Evolutionary conservation across 176 grass and related monocot species (phyloP), one percentile per base, ranked within the genome.

Genomic region (Dactylis glomerata): DNA sequence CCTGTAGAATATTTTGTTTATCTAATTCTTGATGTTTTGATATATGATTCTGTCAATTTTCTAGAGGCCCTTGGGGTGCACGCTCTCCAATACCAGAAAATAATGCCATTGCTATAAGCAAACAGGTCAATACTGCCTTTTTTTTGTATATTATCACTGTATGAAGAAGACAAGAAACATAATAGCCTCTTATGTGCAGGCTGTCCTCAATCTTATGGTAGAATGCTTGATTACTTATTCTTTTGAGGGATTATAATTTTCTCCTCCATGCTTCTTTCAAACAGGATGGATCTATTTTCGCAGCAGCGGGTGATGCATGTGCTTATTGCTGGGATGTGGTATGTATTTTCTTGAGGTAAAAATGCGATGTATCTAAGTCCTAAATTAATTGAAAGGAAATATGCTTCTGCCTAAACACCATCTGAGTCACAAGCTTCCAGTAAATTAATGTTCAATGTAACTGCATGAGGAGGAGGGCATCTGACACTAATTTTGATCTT

Each of bases 251-350:
- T 83, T 50, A 82, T 72, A 38, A 74, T 78, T 41, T 6, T 45
- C 17, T 74, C 17, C 17, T 6, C 62, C 54, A 17, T 23, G 17
- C 16, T 78, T 80, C 37, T 80, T 82, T 33, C 37, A 50, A 87
- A 92, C 83, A 98, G 96, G 91, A 98, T 87, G 91, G 93, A 73
- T 98, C 89, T 66, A 76, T 98, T 90, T 95, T 85, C 44, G 87
- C 91, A 68, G 96, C 96, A 55, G 87, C 93, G 3, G 96, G 91
- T 51, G 96, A 98, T 93, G 89, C 87, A 82, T 89, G 89, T 84
- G 87, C 89, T 85, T 98, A 93, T 84, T 89, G 85, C 81, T 98
- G 93, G 96, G 96, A 98, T 91, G 85, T 92, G 91, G 93, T 98
- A 95, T 72, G 87, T 92, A 89, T 82, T 76, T 42, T 68, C 64